phyloP scores from a whole-genome alignment of 2,329 filamentous ascomycete species.

The Alternaria ethzedia region DNA sequence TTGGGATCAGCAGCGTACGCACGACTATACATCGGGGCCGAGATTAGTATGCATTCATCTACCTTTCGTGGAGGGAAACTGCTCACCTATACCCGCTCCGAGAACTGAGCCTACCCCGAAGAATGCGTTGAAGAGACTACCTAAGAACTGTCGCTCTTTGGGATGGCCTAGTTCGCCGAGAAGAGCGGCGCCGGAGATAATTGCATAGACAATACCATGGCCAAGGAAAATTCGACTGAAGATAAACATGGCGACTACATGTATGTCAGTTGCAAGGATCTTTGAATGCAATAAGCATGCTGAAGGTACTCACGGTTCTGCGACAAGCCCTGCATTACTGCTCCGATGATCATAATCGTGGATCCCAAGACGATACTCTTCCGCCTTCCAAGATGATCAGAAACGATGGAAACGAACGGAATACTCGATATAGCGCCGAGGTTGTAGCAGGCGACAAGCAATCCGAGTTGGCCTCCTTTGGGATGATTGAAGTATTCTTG shows the following conservation, averaged over 20 bases:
- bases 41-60: neutral
- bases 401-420: slow-evolving; percentile 63
- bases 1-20: slow-evolving; percentile 64
- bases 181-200: slow-evolving; percentile 68
- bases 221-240: slow-evolving; percentile 68
- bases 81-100: slow-evolving; percentile 60
- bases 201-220: slow-evolving; percentile 70
- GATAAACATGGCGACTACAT: slow-evolving; percentile 58
- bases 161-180: slow-evolving; percentile 72
- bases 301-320: slow-evolving; percentile 39
- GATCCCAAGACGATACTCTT: slow-evolving; percentile 65
- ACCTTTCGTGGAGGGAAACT: neutral
- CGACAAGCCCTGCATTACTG: slow-evolving; percentile 62
- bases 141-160: slow-evolving; percentile 70
- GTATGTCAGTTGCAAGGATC: neutral
- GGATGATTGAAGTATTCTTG: slow-evolving; percentile 56
- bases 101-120: slow-evolving; percentile 66
- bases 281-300: no score
- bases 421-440: slow-evolving; percentile 65
- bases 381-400: slow-evolving; percentile 62
- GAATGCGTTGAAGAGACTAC: slow-evolving; percentile 72
- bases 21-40: slow-evolving; percentile 52
- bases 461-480: slow-evolving; percentile 57
- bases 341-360: slow-evolving; percentile 61
- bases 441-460: slow-evolving; percentile 65